A percentile compares a stretch with the other conserved stretches of the same genome.
phyloP scores from a whole-genome alignment of 192 early-diverging fungal species.

The Blastocladiella britannica region DNA sequence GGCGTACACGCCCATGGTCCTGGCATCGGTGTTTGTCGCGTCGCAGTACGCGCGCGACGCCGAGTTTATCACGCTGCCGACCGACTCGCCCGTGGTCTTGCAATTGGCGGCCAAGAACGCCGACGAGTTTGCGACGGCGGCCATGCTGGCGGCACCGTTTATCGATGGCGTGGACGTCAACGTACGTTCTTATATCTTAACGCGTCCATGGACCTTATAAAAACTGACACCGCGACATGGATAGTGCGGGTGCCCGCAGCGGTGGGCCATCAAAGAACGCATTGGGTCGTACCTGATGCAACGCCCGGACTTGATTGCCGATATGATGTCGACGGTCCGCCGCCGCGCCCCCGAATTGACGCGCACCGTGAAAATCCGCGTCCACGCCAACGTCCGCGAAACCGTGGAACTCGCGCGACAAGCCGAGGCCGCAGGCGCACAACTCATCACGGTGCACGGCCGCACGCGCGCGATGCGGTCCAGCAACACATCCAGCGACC shows the following conservation, averaged over 20 bases:
- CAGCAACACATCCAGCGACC: slow-evolving; percentile 59
- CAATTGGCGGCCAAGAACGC: slow-evolving; percentile 81
- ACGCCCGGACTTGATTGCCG: slow-evolving; percentile 68
- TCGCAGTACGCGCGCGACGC: slow-evolving; percentile 55
- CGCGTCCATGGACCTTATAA: too few species aligned
- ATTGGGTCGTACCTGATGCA: slow-evolving; percentile 75
- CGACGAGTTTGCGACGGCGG: slow-evolving; percentile 62
- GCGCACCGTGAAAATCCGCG: slow-evolving; percentile 70
- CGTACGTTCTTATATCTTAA: too few species aligned
- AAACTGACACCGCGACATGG: too few species aligned
- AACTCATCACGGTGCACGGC: slow-evolving; percentile 80
- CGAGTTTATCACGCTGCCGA: slow-evolving; percentile 61
- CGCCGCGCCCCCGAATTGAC: slow-evolving; percentile 36
- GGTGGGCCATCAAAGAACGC: slow-evolving; percentile 75
- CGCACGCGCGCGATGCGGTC: slow-evolving; percentile 59
- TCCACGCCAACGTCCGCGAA: slow-evolving; percentile 49
- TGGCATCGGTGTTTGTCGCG: slow-evolving; percentile 73
- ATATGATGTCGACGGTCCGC: slow-evolving; percentile 69
- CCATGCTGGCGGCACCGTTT: slow-evolving; percentile 57
- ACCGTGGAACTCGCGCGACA: slow-evolving; percentile 70
- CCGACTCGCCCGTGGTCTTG: slow-evolving; percentile 73
- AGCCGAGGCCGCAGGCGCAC: slow-evolving; percentile 67
- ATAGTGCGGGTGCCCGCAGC: slow-evolving; percentile 90
- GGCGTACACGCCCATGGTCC: slow-evolving; percentile 88
- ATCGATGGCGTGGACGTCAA: slow-evolving; percentile 29